Conservation (phyloP, 371 early-diverging fungal species). For the Lichtheimia hyalospora region DNA sequence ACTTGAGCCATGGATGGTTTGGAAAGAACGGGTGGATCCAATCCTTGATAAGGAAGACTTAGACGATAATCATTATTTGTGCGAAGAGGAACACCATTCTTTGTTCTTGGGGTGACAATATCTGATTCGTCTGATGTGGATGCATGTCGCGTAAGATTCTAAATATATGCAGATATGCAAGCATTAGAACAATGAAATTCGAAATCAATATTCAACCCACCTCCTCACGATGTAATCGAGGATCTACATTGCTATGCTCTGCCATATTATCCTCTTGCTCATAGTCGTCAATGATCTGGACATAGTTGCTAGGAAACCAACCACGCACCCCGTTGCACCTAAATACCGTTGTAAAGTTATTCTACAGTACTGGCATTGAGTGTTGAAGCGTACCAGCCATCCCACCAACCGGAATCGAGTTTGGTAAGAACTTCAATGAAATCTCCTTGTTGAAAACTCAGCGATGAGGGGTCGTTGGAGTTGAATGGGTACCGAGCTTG, state of each 20-base stretch:
- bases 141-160: constrained; percentile 4
- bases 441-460: constrained; percentile 77
- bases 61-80: constrained; percentile 25
- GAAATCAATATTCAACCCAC: too few relatives aligned
- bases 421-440: constrained; percentile 79
- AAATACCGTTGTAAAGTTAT: not conserved
- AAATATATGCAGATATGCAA: constrained; percentile 1
- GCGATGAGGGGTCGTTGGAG: constrained; percentile 65
- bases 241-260: not conserved
- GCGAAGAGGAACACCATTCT: constrained; percentile 22
- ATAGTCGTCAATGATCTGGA: constrained; percentile 52
- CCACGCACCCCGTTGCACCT: constrained; percentile 67
- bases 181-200: not conserved
- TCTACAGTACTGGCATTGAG: not conserved
- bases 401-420: constrained; percentile 93
- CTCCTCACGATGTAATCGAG: too few relatives aligned
- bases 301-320: constrained; percentile 91
- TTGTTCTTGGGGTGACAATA: constrained; percentile 7
- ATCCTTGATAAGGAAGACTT: constrained; percentile 19
- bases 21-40: not conserved
- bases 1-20: not conserved
- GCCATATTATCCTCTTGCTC: constrained; percentile 14
- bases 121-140: constrained; percentile 14
- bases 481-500: constrained; percentile 82
- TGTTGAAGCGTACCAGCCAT: constrained; percentile 52